phyloP scores from a whole-genome alignment of 495 filamentous ascomycete species.

The Annulohypoxylon stygium region DNA sequence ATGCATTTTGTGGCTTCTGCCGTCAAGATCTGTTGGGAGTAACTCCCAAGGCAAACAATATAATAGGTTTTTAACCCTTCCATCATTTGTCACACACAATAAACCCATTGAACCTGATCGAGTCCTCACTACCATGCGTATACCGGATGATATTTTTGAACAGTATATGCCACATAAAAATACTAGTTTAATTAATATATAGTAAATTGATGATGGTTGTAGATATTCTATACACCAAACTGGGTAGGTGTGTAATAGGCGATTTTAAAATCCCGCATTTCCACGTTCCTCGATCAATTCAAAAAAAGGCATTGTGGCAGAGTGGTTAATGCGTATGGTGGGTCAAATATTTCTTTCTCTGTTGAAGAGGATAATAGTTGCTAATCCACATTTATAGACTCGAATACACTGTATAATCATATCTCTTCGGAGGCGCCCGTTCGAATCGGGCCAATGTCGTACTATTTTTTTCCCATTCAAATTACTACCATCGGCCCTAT shows the following conservation, averaged over 20 bases:
- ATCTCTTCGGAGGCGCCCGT: slow-evolving; percentile 33
- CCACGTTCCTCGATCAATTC: not conserved
- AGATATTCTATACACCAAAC: not conserved
- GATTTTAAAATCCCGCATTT: not conserved
- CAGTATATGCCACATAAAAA: too few relatives aligned
- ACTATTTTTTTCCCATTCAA: not conserved
- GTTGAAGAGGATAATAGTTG: not conserved
- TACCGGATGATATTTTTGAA: too few relatives aligned
- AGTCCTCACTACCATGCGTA: too few relatives aligned
- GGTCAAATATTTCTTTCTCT: not conserved
- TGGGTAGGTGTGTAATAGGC: not conserved
- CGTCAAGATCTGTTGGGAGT: too few relatives aligned
- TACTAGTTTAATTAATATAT: too few relatives aligned
- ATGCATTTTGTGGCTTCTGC: too few relatives aligned
- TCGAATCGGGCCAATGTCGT: slow-evolving; percentile 30
- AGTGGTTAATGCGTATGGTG: slow-evolving; percentile 32
- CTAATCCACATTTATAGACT: not conserved
- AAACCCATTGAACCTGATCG: too few relatives aligned
- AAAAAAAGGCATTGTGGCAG: slow-evolving; percentile 20
- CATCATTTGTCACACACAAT: too few relatives aligned
- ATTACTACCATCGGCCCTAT: not conserved
- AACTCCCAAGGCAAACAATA: too few relatives aligned
- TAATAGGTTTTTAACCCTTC: too few relatives aligned
- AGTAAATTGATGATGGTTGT: not conserved
- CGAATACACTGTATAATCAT: slow-evolving; percentile 2